phyloP scores from a whole-genome alignment of 148 eudicot genomes.

The Dianthus caryophyllus region DNA sequence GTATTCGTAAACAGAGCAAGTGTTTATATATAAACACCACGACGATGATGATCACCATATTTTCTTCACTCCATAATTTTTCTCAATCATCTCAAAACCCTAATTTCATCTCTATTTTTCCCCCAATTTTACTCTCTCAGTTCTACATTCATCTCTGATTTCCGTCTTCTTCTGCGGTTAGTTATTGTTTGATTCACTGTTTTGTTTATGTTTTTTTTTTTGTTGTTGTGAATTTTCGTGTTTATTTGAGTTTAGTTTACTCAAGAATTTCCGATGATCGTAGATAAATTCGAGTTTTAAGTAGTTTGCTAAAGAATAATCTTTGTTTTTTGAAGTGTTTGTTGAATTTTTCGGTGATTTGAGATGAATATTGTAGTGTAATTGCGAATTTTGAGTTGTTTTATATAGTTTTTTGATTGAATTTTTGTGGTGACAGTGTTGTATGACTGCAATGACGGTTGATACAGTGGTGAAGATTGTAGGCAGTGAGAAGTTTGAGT shows the following conservation, averaged over 20 bases:
- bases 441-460: conserved; percentile 29
- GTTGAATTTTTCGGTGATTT: conserved; percentile 20
- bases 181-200: conserved; percentile 6
- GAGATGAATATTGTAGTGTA: neutral
- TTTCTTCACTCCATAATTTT: neutral
- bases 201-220: neutral
- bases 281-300: no score
- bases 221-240: conserved; percentile 3
- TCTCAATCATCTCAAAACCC: conserved; percentile 28
- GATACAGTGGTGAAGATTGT: conserved; percentile 23
- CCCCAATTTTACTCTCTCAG: conserved; percentile 10
- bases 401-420: neutral
- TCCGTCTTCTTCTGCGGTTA: neutral
- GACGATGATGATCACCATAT: neutral
- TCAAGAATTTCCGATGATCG: no score
- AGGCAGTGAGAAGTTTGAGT: conserved; percentile 31
- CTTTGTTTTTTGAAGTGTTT: conserved; percentile 8
- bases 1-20: neutral
- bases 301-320: no score
- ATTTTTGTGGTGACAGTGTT: neutral
- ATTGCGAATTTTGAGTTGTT: neutral
- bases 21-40: neutral
- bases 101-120: neutral
- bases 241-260: neutral
- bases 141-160: conserved; percentile 11